These are phyloP conservation scores for Pythium graminicola DNA, from an alignment of 352 stramenopile species.

Conservation along the genomic window DNA sequence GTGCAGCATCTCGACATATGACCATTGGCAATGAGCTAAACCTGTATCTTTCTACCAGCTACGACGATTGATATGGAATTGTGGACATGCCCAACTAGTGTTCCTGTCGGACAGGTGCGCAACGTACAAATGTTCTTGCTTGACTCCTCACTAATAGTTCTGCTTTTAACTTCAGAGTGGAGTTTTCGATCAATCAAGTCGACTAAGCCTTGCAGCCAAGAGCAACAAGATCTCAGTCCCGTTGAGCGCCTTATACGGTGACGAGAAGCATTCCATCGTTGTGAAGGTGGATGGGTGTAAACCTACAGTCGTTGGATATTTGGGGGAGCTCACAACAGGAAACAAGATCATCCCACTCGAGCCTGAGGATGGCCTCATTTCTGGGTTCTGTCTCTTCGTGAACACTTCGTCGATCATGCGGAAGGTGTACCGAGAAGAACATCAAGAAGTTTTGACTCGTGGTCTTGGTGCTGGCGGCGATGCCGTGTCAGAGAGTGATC, in stretches of 20 bases:
- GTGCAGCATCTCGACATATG: not conserved
- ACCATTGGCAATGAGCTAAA: not conserved
- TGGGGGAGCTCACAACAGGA: constrained; percentile 51
- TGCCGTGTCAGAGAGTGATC: constrained; percentile 3
- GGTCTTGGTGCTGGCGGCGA: constrained; percentile 11
- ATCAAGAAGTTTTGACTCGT: constrained; percentile 65
- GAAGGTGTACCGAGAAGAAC: constrained; percentile 85
- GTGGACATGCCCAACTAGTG: constrained; percentile 57
- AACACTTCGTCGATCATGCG: constrained; percentile 75
- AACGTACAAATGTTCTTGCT: not conserved
- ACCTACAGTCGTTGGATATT: constrained; percentile 67
- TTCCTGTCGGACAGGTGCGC: constrained; percentile 43
- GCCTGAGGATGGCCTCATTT: constrained; percentile 41
- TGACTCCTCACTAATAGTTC: not conserved
- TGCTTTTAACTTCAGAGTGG: constrained; percentile 26
- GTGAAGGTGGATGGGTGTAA: constrained; percentile 84
- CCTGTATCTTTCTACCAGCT: constrained; percentile 28
- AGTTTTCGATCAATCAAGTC: constrained; percentile 30
- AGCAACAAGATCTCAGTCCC: constrained; percentile 82
- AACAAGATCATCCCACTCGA: constrained; percentile 70
- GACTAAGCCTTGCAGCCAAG: constrained; percentile 44
- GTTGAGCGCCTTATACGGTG: constrained; percentile 71
- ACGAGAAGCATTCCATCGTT: constrained; percentile 72
- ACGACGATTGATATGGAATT: constrained; percentile 80
- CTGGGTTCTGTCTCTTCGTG: constrained; percentile 82